A percentile compares a stretch with the other conserved stretches of the same genome.
Evolutionary conservation across 192 early-diverging fungal species (phyloP).

Genomic region (Linnemannia exigua): DNA sequence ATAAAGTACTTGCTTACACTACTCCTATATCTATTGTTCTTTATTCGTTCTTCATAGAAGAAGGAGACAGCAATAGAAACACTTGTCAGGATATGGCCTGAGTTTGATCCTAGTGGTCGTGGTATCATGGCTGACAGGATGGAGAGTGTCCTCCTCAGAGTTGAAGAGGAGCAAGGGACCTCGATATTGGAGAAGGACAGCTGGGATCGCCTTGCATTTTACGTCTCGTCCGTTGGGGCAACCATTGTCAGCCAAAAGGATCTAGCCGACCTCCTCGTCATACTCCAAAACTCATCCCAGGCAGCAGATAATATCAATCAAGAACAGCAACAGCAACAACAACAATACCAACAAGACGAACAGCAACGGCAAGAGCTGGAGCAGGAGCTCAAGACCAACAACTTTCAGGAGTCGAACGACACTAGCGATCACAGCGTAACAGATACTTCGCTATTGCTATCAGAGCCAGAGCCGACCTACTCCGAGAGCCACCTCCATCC

Average conservation of each 20-base stretch:
- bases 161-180: conserved; percentile 42
- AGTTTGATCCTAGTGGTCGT: conserved; percentile 39
- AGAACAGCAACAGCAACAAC: neutral
- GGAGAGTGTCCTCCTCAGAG: conserved; percentile 40
- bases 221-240: conserved; percentile 13
- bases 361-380: conserved; percentile 1
- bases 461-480: conserved; percentile 3
- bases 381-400: neutral
- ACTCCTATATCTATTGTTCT: too few relatives aligned
- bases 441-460: neutral
- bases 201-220: conserved; percentile 31
- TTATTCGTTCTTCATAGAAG: neutral
- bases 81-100: conserved; percentile 49
- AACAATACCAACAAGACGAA: neutral
- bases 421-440: neutral
- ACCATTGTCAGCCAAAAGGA: conserved; percentile 44
- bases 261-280: conserved; percentile 29
- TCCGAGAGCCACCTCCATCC: conserved; percentile 8
- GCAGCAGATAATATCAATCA: neutral
- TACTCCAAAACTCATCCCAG: conserved; percentile 18
- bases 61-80: conserved; percentile 26
- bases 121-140: conserved; percentile 46
- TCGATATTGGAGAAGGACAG: conserved; percentile 13
- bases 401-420: neutral
- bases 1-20: too few relatives aligned